phyloP scores from a whole-genome alignment of 2,329 filamentous ascomycete species.

The Exophiala spinifera region DNA sequence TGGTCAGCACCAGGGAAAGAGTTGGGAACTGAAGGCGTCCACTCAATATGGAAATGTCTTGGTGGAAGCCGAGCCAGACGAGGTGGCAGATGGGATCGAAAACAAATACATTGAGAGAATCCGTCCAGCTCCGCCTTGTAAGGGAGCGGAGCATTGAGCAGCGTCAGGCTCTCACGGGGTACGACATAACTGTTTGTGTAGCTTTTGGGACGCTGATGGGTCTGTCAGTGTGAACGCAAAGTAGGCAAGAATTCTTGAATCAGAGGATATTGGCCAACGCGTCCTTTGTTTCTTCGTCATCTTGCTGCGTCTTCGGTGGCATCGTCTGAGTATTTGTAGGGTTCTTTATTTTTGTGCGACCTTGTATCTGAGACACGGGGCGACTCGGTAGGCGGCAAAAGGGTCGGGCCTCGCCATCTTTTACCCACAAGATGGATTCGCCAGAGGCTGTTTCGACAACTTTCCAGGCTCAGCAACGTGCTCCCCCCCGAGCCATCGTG shows the following conservation, averaged over 20 bases:
- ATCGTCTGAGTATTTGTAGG: no score
- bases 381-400: background rate
- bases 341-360: background rate
- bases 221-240: no score
- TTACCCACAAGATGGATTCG: background rate
- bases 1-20: background rate
- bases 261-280: no score
- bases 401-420: background rate
- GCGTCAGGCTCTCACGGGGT: no score
- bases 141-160: constrained; percentile 1
- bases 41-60: constrained; percentile 1
- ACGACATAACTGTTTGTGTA: no score
- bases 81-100: constrained; percentile 14
- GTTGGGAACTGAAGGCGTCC: constrained; percentile 1
- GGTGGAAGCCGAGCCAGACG: constrained; percentile 9
- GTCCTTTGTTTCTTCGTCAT: no score
- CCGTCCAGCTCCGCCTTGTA: constrained; percentile 9
- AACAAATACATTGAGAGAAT: constrained; percentile 17
- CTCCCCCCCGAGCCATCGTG: no score
- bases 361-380: background rate
- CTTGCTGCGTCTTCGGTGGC: no score
- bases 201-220: no score
- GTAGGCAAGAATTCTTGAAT: no score
- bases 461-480: background rate
- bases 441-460: background rate